Conservation (phyloP, 176 grass and related monocot genomes). For the Rhynchospora pubera region DNA sequence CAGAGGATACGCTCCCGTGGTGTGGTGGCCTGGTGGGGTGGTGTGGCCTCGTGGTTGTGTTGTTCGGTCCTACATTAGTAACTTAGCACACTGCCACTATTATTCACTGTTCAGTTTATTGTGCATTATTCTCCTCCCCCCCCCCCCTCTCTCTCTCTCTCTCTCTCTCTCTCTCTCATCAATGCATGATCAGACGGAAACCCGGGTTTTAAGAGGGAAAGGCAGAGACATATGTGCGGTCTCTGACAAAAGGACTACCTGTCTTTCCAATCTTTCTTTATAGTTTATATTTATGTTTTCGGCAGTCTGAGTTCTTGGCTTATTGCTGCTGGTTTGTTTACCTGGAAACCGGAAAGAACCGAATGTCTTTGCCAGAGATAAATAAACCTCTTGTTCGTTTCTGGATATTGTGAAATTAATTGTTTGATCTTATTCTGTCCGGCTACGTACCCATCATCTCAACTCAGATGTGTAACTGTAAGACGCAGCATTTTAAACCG, state of each 20-base stretch:
- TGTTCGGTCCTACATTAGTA: background rate
- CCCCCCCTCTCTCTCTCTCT: too few species aligned
- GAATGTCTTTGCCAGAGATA: too few species aligned
- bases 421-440: too few species aligned
- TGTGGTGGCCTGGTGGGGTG: too few species aligned
- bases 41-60: background rate
- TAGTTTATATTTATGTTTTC: background rate
- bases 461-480: too few species aligned
- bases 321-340: too few species aligned
- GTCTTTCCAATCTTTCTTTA: background rate
- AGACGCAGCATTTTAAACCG: too few species aligned
- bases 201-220: constrained; percentile 6
- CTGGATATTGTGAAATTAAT: too few species aligned
- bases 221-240: background rate
- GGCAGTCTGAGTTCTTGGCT: background rate
- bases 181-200: background rate
- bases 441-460: too few species aligned
- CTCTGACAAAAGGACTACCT: constrained; percentile 8
- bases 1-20: too few species aligned
- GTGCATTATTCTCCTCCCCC: background rate
- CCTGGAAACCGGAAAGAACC: too few species aligned
- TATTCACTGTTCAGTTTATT: background rate
- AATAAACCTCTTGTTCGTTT: too few species aligned
- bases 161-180: constrained; percentile 13
- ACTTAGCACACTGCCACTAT: background rate